These are phyloP conservation scores for Hyaloscypha hepaticicola DNA, from an alignment of 495 filamentous ascomycete genomes.

Conservation along the genomic window DNA sequence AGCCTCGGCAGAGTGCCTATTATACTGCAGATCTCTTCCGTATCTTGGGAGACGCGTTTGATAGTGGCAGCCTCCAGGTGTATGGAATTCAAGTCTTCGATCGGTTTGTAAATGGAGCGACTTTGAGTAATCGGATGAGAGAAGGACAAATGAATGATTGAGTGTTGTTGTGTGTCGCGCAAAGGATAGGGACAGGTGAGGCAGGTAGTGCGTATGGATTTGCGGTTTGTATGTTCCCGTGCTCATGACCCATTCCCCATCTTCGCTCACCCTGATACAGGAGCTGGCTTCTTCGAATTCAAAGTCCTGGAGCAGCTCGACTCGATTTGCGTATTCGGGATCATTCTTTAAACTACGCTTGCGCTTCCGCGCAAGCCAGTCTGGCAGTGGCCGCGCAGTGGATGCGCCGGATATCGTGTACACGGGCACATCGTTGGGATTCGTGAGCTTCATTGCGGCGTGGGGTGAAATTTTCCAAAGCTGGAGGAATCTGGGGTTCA, in stretches of 20 bases:
- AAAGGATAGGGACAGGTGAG: slow-evolving; percentile 89
- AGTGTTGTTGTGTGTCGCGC: slow-evolving; percentile 88
- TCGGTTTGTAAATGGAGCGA: slow-evolving; percentile 92
- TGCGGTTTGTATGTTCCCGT: slow-evolving; percentile 94
- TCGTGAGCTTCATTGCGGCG: slow-evolving; percentile 76
- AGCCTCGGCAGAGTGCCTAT: slow-evolving; percentile 81
- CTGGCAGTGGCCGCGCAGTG: slow-evolving; percentile 85
- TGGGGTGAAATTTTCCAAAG: neutral
- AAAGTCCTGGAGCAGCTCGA: slow-evolving; percentile 96
- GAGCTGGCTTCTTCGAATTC: slow-evolving; percentile 98
- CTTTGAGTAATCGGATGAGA: slow-evolving; percentile 94
- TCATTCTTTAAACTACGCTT: slow-evolving; percentile 94
- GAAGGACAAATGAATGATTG: slow-evolving; percentile 89
- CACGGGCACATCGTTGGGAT: slow-evolving; percentile 83
- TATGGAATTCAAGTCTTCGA: slow-evolving; percentile 91
- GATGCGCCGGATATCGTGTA: slow-evolving; percentile 95
- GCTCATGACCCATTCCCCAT: slow-evolving; percentile 98
- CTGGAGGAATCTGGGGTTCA: too few species aligned
- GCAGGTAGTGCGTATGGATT: slow-evolving; percentile 92
- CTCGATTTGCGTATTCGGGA: slow-evolving; percentile 85
- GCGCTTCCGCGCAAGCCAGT: slow-evolving; percentile 88
- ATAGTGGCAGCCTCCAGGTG: slow-evolving; percentile 84
- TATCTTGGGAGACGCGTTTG: slow-evolving; percentile 85
- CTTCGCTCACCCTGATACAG: slow-evolving; percentile 87
- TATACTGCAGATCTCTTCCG: slow-evolving; percentile 84